Percentiles rank a stretch among this genome's conserved stretches.
Evolutionary conservation across 805 yeast species (phyloP).

Genomic region (Metschnikowia drakensbergensis): DNA sequence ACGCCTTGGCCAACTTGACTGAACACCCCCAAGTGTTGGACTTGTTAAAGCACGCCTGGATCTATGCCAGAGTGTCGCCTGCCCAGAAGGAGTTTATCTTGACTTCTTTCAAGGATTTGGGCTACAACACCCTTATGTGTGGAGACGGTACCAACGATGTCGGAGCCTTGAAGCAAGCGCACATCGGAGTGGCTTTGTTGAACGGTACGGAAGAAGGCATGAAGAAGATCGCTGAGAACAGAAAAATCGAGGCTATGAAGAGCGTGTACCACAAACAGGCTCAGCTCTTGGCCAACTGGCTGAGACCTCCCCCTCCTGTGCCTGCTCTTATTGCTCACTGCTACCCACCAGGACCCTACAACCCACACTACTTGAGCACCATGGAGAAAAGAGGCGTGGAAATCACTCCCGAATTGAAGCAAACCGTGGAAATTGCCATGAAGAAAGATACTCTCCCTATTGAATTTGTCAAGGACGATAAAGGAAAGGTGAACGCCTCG

Average conservation of each 20-base stretch:
- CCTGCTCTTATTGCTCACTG: slow-evolving; percentile 88
- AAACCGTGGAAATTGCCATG: slow-evolving; percentile 53
- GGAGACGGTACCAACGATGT: slow-evolving; percentile 99
- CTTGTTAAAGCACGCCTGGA: slow-evolving; percentile 88
- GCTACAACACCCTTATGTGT: slow-evolving; percentile 95
- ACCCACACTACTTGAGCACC: slow-evolving; percentile 84
- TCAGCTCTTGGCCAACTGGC: slow-evolving; percentile 75
- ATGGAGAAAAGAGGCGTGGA: slow-evolving; percentile 79
- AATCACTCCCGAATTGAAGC: slow-evolving; percentile 70
- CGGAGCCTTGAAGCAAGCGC: slow-evolving; percentile 98
- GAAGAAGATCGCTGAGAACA: slow-evolving; percentile 81
- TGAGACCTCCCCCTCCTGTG: slow-evolving; percentile 75
- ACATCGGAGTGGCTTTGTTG: slow-evolving; percentile 94
- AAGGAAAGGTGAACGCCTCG: slow-evolving; percentile 17
- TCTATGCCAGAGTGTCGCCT: slow-evolving; percentile 97
- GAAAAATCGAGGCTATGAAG: slow-evolving; percentile 59
- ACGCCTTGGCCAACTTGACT: slow-evolving; percentile 67
- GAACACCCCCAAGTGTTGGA: slow-evolving; percentile 66
- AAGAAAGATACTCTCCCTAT: slow-evolving; percentile 27
- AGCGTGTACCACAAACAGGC: slow-evolving; percentile 81
- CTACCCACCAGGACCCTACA: slow-evolving; percentile 91
- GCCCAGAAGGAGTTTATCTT: slow-evolving; percentile 89
- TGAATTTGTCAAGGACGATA: slow-evolving; percentile 18
- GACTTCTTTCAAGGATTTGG: slow-evolving; percentile 76
- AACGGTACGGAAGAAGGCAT: slow-evolving; percentile 95